Conservation (phyloP, 2,329 filamentous ascomycete genomes). For the Colletotrichum gigasporum region DNA sequence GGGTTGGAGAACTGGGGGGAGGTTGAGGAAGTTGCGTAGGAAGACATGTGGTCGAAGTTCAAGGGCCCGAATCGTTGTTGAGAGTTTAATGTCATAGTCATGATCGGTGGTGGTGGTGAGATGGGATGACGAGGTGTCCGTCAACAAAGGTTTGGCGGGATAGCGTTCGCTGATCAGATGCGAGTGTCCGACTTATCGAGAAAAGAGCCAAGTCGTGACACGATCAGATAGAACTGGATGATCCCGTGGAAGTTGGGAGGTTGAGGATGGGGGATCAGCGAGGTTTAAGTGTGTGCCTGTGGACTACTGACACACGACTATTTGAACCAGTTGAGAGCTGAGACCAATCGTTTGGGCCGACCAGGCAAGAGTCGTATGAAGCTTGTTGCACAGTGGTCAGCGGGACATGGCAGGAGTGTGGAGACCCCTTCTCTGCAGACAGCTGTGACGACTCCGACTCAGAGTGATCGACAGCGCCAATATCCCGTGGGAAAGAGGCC, state of each 20-base stretch:
- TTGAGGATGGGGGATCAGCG: conserved; percentile 63
- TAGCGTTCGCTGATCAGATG: conserved; percentile 61
- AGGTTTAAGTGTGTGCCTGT: conserved; percentile 46
- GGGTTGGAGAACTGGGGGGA: conserved; percentile 89
- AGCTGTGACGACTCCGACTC: conserved; percentile 62
- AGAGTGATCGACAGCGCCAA: conserved; percentile 63
- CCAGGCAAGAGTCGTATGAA: conserved; percentile 50
- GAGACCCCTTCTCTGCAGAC: conserved; percentile 41
- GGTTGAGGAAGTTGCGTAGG: conserved; percentile 64
- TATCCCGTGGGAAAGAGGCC: conserved; percentile 59
- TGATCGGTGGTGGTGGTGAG: conserved; percentile 55
- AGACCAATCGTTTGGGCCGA: conserved; percentile 49
- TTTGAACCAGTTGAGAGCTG: conserved; percentile 42
- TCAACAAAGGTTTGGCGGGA: conserved; percentile 36
- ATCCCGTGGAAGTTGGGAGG: conserved; percentile 37
- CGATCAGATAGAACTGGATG: conserved; percentile 43
- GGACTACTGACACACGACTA: conserved; percentile 34
- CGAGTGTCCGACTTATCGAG: conserved; percentile 53
- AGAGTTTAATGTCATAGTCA: conserved; percentile 96
- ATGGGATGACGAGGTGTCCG: conserved; percentile 27
- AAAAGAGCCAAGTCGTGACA: conserved; percentile 55
- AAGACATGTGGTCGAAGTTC: conserved; percentile 80
- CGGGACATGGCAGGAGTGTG: conserved; percentile 49
- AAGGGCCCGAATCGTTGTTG: conserved; percentile 82
- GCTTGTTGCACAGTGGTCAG: conserved; percentile 53